Base-by-base conservation (phyloP, 768 basidiomycete species). In the Amanita polypyramis region DNA sequence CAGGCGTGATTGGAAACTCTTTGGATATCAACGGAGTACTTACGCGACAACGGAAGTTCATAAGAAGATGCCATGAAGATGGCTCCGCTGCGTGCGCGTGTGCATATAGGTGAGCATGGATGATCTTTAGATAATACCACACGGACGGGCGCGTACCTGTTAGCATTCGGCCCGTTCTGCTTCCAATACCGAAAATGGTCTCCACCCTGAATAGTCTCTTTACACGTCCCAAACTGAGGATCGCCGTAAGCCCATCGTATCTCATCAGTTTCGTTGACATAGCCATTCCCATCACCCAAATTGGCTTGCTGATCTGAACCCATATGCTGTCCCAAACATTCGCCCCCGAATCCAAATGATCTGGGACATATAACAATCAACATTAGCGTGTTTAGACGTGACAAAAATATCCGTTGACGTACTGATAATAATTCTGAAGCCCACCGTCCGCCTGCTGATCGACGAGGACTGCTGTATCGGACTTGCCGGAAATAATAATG, bases 121-220 rank as follows among this genome's bases (percentile, higher is more conserved):
- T n/a, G n/a, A n/a, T n/a, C n/a, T n/a, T n/a, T n/a, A 33, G 25
- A 11, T 8, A 20, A 33, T 30, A 42, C 21, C 30, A 15, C n/a
- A 23, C 2, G 1, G 39, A 42, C 27, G 9, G 11, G 5, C 21
- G 57, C 73, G 38, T 45, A 79, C 81, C 74, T 84, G 56, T 88
- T 70, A 5, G 69, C 80, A 2, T 61, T 23, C 10, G 65, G 52
- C 0, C 89, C 90, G 50, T 87, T 73, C 65, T 94, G 92, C 4
- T 72, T 63, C 91, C 90, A 94, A 62, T 92, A 94, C 34, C 92
- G 77, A 59, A 92, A 78, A 59, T 96, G 92, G 58, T 86, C 76
- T 5, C 93, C 93, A 1, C 92, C 92, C 54, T 86, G 59, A 35
- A 94, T 74, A 2, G 88, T 86, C 64, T 96, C 92, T 55, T 75